phyloP scores from a whole-genome alignment of 345 rosid species.

The Laguncularia racemosa region DNA sequence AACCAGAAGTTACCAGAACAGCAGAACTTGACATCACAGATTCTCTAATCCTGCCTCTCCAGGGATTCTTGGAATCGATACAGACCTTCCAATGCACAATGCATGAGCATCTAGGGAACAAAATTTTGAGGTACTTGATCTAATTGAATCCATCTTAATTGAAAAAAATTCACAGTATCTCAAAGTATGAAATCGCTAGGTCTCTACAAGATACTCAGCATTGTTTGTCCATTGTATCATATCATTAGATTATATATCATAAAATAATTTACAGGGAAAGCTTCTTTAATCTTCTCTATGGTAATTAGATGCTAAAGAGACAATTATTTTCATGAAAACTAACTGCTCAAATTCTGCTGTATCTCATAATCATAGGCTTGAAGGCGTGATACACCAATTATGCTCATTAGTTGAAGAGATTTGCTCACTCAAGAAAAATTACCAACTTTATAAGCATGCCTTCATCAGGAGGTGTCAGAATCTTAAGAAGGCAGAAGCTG shows the following conservation, averaged over 20 bases:
- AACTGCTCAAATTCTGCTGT: too few species aligned
- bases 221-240: too few species aligned
- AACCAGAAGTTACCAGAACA: background rate
- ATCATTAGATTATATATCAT: too few species aligned
- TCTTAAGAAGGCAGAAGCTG: constrained; percentile 73
- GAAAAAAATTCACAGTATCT: too few species aligned
- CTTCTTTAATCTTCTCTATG: background rate
- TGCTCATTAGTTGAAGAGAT: constrained; percentile 18
- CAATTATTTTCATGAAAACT: too few species aligned
- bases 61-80: constrained; percentile 3
- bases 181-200: too few species aligned
- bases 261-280: too few species aligned
- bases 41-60: background rate
- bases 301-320: too few species aligned
- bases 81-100: background rate
- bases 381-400: constrained; percentile 26
- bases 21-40: too few species aligned
- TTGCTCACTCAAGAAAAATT: constrained; percentile 21
- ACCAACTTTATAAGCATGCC: constrained; percentile 46
- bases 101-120: constrained; percentile 1
- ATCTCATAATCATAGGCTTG: constrained; percentile 33
- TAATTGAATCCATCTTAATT: too few species aligned
- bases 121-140: constrained; percentile 7
- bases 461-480: constrained; percentile 55
- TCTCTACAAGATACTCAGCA: too few species aligned